Evolutionary conservation across 331 rosid genomes (phyloP).

Genomic region (Arachis monticola): DNA sequence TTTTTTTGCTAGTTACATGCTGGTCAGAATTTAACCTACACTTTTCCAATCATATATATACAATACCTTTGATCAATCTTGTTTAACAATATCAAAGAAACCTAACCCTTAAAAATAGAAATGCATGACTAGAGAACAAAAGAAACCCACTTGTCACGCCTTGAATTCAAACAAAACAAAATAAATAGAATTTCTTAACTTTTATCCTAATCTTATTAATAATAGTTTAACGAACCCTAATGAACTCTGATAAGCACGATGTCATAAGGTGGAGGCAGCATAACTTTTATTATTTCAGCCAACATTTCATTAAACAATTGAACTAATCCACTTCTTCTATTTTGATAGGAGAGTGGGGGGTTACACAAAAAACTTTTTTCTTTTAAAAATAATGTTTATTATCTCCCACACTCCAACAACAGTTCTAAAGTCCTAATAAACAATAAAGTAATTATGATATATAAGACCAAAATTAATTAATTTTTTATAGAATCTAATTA

Average conservation of each 20-base stretch:
- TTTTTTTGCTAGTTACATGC: too few relatives aligned
- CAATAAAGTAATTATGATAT: not conserved
- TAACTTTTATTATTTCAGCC: not conserved
- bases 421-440: too few relatives aligned
- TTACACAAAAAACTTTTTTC: not conserved
- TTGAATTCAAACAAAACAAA: not conserved
- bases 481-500: too few relatives aligned
- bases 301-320: not conserved
- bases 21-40: too few relatives aligned
- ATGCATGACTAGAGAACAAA: not conserved
- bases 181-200: not conserved
- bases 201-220: slow-evolving; percentile 14
- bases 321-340: slow-evolving; percentile 3
- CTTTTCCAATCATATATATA: too few relatives aligned
- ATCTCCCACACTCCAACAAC: not conserved
- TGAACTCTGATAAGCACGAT: slow-evolving; percentile 23
- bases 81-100: too few relatives aligned
- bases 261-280: not conserved
- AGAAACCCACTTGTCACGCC: slow-evolving; percentile 4
- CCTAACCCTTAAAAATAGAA: not conserved
- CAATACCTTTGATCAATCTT: too few relatives aligned
- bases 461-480: not conserved
- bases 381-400: not conserved
- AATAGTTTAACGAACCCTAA: slow-evolving; percentile 24
- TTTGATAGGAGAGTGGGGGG: not conserved